Percentiles rank a stretch among this genome's conserved stretches.
phyloP scores from a whole-genome alignment of 306 rosid genomes.

The Cucurbita pepo region DNA sequence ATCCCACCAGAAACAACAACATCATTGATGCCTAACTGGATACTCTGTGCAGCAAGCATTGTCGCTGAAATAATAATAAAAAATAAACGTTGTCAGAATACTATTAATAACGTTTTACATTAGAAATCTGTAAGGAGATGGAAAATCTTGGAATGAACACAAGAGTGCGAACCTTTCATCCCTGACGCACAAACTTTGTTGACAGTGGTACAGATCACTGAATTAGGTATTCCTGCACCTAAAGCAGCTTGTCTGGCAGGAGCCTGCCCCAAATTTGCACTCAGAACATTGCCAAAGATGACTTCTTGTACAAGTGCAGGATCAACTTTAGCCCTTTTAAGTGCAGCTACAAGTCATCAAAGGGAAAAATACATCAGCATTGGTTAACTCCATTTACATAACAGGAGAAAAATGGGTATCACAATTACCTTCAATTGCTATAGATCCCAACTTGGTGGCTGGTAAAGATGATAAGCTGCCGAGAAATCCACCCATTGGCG shows the following conservation, averaged over 20 bases:
- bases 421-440: constrained; percentile 65
- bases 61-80: constrained; percentile 47
- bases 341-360: constrained; percentile 48
- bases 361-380: not conserved
- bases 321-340: constrained; percentile 80
- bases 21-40: constrained; percentile 85
- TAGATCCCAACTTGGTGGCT: constrained; percentile 88
- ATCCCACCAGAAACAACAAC: constrained; percentile 97
- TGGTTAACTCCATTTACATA: not conserved
- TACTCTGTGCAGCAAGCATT: constrained; percentile 94
- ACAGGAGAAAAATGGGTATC: not conserved
- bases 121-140: not conserved
- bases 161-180: constrained; percentile 54
- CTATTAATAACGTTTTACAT: not conserved
- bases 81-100: not conserved
- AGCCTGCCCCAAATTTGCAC: constrained; percentile 98
- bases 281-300: constrained; percentile 81
- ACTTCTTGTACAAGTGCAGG: constrained; percentile 88
- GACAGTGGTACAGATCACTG: constrained; percentile 74
- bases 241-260: constrained; percentile 98
- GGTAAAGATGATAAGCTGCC: constrained; percentile 71
- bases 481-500: constrained; percentile 94
- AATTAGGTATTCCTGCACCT: constrained; percentile 82
- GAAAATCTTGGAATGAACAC: not conserved
- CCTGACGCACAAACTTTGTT: constrained; percentile 99